Percentiles rank a stretch among this genome's conserved stretches.
These are phyloP conservation scores for Pythium chondricola DNA, from an alignment of 352 stramenopile genomes.

Conservation along the genomic window DNA sequence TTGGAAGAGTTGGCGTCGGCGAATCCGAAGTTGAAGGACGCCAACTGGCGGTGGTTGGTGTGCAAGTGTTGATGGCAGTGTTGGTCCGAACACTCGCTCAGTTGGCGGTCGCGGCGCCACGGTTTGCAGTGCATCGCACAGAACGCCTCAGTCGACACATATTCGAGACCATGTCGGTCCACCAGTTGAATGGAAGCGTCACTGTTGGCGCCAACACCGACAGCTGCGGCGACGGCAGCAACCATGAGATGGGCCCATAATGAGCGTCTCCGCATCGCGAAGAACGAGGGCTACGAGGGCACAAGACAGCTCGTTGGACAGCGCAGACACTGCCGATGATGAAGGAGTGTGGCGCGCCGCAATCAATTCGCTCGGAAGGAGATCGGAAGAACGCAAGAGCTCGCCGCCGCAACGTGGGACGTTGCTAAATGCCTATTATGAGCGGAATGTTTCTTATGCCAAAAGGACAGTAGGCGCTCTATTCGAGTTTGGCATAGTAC, in stretches of 20 bases:
- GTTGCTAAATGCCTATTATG: too few relatives aligned
- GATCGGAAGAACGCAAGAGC: too few relatives aligned
- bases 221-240: background rate
- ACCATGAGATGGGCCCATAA: too few relatives aligned
- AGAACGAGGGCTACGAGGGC: background rate
- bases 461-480: too few relatives aligned
- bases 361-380: too few relatives aligned
- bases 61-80: constrained; percentile 9
- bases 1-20: background rate
- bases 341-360: too few relatives aligned
- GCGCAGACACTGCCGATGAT: background rate
- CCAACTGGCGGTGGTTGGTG: background rate
- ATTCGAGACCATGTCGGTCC: constrained; percentile 40
- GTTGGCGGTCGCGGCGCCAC: constrained; percentile 2
- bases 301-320: background rate
- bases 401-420: too few relatives aligned
- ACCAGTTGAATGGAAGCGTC: constrained; percentile 9
- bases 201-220: background rate
- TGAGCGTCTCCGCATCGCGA: too few relatives aligned
- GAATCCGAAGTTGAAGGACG: background rate
- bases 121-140: constrained; percentile 54
- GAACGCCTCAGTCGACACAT: constrained; percentile 34
- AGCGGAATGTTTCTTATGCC: too few relatives aligned
- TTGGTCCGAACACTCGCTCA: constrained; percentile 8
- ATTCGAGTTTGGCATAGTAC: too few relatives aligned